These are phyloP conservation scores for Daldinia bambusicola DNA, from an alignment of 495 filamentous ascomycete species.

Conservation along the genomic window DNA sequence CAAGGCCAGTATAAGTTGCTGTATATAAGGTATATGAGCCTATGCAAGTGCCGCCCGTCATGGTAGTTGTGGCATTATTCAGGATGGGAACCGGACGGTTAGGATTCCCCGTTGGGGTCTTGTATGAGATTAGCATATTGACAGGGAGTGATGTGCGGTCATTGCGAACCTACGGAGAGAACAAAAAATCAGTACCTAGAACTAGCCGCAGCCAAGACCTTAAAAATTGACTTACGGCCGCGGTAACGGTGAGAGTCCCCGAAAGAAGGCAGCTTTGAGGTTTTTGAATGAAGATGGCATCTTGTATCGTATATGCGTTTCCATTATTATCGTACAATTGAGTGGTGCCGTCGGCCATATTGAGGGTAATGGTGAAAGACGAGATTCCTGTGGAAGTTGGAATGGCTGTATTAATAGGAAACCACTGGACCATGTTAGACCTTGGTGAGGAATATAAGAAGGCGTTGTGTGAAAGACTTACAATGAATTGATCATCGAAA, in stretches of 20 bases:
- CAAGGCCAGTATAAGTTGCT: slow-evolving; percentile 57
- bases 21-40: slow-evolving; percentile 66
- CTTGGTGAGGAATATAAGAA: background rate
- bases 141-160: slow-evolving; percentile 55
- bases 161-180: slow-evolving; percentile 59
- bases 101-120: slow-evolving; percentile 54
- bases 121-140: slow-evolving; percentile 59
- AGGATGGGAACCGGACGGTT: slow-evolving; percentile 62
- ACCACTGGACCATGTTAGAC: slow-evolving; percentile 52
- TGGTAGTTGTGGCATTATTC: slow-evolving; percentile 53
- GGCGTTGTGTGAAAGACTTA: slow-evolving; percentile 42
- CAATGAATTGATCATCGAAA: slow-evolving; percentile 68
- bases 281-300: slow-evolving; percentile 57
- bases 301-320: slow-evolving; percentile 55
- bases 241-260: slow-evolving; percentile 55
- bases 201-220: background rate
- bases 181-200: slow-evolving; percentile 33
- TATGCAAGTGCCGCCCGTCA: slow-evolving; percentile 61
- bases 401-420: slow-evolving; percentile 54
- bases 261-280: slow-evolving; percentile 60
- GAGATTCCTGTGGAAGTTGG: slow-evolving; percentile 56
- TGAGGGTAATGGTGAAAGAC: slow-evolving; percentile 56
- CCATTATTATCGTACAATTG: slow-evolving; percentile 60
- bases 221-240: slow-evolving; percentile 48
- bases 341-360: slow-evolving; percentile 54